phyloP scores from a whole-genome alignment of 257 asterid species.

The Salvia rosmarinus region DNA sequence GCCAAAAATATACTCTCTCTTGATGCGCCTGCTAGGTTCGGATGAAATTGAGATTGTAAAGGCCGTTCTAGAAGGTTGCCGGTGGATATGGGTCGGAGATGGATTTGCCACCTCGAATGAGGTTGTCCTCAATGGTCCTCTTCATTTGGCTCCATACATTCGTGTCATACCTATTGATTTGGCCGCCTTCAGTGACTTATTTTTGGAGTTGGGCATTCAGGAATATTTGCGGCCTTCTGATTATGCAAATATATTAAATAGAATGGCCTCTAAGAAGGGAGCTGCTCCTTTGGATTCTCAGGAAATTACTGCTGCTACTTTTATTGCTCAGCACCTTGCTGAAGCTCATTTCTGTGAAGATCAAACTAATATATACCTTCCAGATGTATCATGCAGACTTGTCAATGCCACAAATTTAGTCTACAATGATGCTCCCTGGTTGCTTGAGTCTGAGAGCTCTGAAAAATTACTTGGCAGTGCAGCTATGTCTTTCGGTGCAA shows the following conservation, averaged over 20 bases:
- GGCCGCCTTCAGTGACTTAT: conserved; percentile 84
- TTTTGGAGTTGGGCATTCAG: conserved; percentile 82
- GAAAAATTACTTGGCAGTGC: conserved; percentile 58
- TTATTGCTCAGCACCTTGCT: conserved; percentile 90
- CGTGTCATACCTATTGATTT: conserved; percentile 92
- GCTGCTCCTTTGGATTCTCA: conserved; percentile 68
- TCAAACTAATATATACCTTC: conserved; percentile 68
- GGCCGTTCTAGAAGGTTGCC: conserved; percentile 90
- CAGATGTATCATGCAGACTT: conserved; percentile 80
- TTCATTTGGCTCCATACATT: conserved; percentile 93
- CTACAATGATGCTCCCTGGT: conserved; percentile 96
- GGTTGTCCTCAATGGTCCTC: conserved; percentile 94
- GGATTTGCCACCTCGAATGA: conserved; percentile 89
- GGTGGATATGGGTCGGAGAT: conserved; percentile 99
- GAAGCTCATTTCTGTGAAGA: conserved; percentile 70
- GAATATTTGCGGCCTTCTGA: conserved; percentile 76
- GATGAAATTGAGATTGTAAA: conserved; percentile 92
- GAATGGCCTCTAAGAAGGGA: conserved; percentile 80
- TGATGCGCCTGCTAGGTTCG: conserved; percentile 67
- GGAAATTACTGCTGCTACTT: conserved; percentile 81
- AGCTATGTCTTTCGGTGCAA: conserved; percentile 54
- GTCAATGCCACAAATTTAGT: conserved; percentile 68
- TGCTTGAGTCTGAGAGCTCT: conserved; percentile 72
- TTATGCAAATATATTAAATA: conserved; percentile 72
- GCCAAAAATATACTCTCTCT: conserved; percentile 87